Evolutionary conservation across 1,284 basidiomycete species (phyloP).

Genomic region (Cerioporus squamosus): DNA sequence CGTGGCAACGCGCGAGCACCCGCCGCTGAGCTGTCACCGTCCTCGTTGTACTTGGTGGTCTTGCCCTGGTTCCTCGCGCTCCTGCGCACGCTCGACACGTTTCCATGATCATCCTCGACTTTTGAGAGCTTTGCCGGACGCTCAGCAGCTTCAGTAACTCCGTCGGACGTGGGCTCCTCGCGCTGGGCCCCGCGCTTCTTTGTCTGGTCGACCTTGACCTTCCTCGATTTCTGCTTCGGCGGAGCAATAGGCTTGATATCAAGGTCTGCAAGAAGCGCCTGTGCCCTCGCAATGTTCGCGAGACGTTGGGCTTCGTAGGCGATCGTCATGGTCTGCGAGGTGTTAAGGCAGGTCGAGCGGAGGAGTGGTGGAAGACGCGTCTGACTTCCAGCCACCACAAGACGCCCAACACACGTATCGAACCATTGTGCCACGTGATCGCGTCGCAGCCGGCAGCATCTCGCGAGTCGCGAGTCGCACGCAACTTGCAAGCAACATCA

Average conservation of each 20-base stretch:
- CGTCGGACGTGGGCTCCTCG: slow-evolving; percentile 31
- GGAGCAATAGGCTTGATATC: slow-evolving; percentile 34
- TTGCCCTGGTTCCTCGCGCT: slow-evolving; percentile 69
- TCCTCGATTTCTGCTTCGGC: slow-evolving; percentile 35
- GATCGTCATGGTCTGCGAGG: background rate
- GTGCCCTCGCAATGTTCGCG: slow-evolving; percentile 55
- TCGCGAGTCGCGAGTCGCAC: background rate
- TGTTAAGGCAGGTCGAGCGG: background rate
- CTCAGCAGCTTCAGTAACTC: slow-evolving; percentile 17
- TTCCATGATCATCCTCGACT: slow-evolving; percentile 8
- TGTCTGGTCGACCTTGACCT: slow-evolving; percentile 46
- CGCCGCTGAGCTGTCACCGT: slow-evolving; percentile 21
- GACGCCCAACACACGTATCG: background rate
- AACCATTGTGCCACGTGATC: slow-evolving; percentile 9
- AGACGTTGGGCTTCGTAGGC: slow-evolving; percentile 42
- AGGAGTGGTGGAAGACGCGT: background rate
- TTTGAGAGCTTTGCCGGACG: slow-evolving; percentile 21
- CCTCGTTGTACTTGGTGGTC: slow-evolving; percentile 54
- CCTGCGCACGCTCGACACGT: slow-evolving; percentile 55
- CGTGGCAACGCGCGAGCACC: slow-evolving; percentile 18
- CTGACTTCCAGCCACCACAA: too few relatives aligned
- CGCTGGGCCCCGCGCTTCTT: slow-evolving; percentile 37
- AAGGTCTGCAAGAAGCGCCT: slow-evolving; percentile 45
- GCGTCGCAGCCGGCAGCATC: background rate
- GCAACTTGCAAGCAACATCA: background rate